phyloP scores from a whole-genome alignment of 495 filamentous ascomycete genomes.

The Hypoxylon lenormandii region DNA sequence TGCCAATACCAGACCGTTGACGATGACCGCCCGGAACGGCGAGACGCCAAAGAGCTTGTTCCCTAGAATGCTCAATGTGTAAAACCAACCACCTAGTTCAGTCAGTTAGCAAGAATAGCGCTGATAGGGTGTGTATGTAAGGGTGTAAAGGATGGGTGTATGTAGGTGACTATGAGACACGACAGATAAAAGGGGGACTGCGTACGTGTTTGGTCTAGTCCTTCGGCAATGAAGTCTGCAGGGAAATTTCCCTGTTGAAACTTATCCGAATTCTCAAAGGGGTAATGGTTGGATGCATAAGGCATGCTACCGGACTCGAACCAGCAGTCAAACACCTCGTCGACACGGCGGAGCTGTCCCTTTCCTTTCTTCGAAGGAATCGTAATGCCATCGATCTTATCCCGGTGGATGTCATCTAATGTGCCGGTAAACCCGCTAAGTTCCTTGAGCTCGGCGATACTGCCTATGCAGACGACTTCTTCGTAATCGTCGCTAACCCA shows the following conservation, averaged over 20 bases:
- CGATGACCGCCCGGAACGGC: constrained; percentile 96
- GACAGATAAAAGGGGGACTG: neutral
- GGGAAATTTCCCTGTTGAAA: constrained; percentile 85
- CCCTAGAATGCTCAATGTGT: constrained; percentile 89
- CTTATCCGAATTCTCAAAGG: constrained; percentile 88
- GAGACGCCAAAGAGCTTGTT: constrained; percentile 88
- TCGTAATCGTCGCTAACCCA: constrained; percentile 91
- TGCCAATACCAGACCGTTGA: constrained; percentile 94
- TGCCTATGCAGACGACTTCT: constrained; percentile 88
- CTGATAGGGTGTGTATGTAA: neutral
- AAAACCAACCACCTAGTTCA: constrained; percentile 85
- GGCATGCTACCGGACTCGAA: constrained; percentile 94
- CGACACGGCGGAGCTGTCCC: constrained; percentile 80
- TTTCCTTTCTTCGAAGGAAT: constrained; percentile 94
- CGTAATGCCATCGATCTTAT: constrained; percentile 95
- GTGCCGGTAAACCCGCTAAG: constrained; percentile 87
- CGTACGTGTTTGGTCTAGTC: constrained; percentile 78
- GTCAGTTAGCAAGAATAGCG: constrained; percentile 15
- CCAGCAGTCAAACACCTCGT: constrained; percentile 99
- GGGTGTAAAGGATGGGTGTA: neutral
- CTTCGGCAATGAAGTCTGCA: constrained; percentile 97
- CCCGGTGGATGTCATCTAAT: constrained; percentile 89
- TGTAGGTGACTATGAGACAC: neutral
- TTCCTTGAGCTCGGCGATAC: constrained; percentile 84
- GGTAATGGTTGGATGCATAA: constrained; percentile 91